A percentile compares a stretch with the other conserved stretches of the same genome.
Conservation (phyloP, 306 rosid genomes). For the Acmispon strigosus region DNA sequence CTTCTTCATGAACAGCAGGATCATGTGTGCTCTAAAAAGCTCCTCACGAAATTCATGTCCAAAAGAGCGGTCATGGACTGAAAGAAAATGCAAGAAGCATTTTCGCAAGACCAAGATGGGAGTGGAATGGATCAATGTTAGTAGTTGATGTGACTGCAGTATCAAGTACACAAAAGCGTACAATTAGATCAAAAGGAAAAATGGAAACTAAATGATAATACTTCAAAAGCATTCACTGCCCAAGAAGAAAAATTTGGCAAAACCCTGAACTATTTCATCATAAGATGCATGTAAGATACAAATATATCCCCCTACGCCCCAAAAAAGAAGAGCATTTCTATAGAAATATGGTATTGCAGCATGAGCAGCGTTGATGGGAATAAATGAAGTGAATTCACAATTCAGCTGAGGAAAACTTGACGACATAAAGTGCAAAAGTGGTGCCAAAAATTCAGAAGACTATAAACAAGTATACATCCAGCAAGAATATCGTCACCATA, state of each 20-base stretch:
- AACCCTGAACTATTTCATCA: neutral
- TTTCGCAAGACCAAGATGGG: conserved; percentile 57
- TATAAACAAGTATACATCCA: neutral
- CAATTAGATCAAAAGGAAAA: neutral
- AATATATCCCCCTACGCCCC: too few species aligned
- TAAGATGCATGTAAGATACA: neutral
- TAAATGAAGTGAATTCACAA: neutral
- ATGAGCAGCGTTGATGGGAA: neutral
- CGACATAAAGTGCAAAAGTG: neutral
- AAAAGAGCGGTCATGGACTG: conserved; percentile 24
- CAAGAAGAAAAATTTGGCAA: neutral
- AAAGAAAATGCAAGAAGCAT: conserved; percentile 43
- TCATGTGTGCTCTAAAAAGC: neutral
- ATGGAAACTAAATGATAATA: neutral
- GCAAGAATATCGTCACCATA: neutral
- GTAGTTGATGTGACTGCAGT: conserved; percentile 78
- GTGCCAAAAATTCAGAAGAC: too few species aligned
- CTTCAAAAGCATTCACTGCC: neutral
- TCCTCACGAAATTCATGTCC: conserved; percentile 13
- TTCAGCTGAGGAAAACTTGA: neutral
- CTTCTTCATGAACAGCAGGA: conserved; percentile 19
- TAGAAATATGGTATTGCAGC: neutral
- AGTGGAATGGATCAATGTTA: conserved; percentile 28
- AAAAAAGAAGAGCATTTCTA: neutral
- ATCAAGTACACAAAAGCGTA: conserved; percentile 16